A percentile compares a stretch with the other conserved stretches of the same genome.
Evolutionary conservation across 805 yeast genomes (phyloP).

Genomic region (Schwanniomyces pseudopolymorphus): DNA sequence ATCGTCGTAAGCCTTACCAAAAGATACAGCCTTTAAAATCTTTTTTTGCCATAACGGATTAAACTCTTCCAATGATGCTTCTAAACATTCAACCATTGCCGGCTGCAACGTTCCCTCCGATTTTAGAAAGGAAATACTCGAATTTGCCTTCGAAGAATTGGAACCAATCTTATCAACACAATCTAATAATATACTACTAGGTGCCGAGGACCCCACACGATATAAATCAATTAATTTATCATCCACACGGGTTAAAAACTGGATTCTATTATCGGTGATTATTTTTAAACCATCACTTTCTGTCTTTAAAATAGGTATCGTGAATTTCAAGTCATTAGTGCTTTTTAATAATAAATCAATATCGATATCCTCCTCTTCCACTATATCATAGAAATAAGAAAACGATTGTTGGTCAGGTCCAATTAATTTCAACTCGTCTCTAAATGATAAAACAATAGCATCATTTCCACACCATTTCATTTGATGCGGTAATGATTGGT

Average conservation of each 20-base stretch:
- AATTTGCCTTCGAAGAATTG: constrained; percentile 80
- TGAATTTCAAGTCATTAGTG: constrained; percentile 21
- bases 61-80: constrained; percentile 76
- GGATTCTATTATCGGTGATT: constrained; percentile 55
- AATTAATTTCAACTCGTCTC: constrained; percentile 64
- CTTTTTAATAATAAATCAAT: constrained; percentile 19
- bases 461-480: constrained; percentile 86
- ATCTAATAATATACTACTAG: constrained; percentile 80
- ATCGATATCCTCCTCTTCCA: constrained; percentile 29
- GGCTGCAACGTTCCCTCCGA: constrained; percentile 41
- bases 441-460: constrained; percentile 63
- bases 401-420: constrained; percentile 68
- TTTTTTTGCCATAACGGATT: constrained; percentile 78
- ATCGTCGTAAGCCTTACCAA: constrained; percentile 70
- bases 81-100: constrained; percentile 72
- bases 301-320: constrained; percentile 45
- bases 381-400: constrained; percentile 49
- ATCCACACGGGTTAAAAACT: constrained; percentile 64
- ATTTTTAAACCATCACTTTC: constrained; percentile 72
- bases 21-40: constrained; percentile 74
- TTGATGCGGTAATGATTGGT: constrained; percentile 40
- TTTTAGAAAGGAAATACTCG: constrained; percentile 58
- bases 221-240: constrained; percentile 59
- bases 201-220: constrained; percentile 78
- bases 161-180: constrained; percentile 59